Conservation (phyloP, 176 grass and related monocot species). For the Tuctoria greenei region DNA sequence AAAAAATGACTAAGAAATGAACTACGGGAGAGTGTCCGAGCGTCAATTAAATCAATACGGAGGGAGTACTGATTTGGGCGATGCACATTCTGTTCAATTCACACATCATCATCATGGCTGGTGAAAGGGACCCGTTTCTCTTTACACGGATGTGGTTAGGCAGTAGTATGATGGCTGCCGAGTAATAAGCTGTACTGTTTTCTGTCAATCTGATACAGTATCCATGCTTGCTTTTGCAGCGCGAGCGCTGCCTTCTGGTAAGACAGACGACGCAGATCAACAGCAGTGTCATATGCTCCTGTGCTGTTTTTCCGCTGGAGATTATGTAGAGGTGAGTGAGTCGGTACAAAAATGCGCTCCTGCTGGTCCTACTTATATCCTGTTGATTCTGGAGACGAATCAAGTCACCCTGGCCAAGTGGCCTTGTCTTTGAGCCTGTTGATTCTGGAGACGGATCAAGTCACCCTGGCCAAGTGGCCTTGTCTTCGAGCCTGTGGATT, state of each 20-base stretch:
- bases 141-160: neutral
- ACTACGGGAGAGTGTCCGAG: too few species aligned
- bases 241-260: neutral
- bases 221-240: neutral
- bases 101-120: too few species aligned
- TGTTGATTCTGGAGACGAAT: slow-evolving; percentile 13
- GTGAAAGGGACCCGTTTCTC: too few species aligned
- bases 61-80: too few species aligned
- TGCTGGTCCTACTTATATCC: too few species aligned
- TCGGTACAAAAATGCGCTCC: too few species aligned
- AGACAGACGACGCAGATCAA: neutral
- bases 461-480: neutral
- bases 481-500: slow-evolving; percentile 4
- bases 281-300: neutral
- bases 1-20: too few species aligned
- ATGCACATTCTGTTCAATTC: too few species aligned
- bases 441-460: too few species aligned
- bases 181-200: neutral
- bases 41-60: too few species aligned
- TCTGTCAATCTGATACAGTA: slow-evolving; percentile 14
- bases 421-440: neutral
- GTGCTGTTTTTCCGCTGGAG: neutral
- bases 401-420: too few species aligned
- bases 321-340: too few species aligned
- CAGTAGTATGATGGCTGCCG: neutral